Evolutionary conservation across 371 early-diverging fungal genomes (phyloP), one percentile per base, ranked within the genome.

Genomic region (Lichtheimia corymbifera): DNA sequence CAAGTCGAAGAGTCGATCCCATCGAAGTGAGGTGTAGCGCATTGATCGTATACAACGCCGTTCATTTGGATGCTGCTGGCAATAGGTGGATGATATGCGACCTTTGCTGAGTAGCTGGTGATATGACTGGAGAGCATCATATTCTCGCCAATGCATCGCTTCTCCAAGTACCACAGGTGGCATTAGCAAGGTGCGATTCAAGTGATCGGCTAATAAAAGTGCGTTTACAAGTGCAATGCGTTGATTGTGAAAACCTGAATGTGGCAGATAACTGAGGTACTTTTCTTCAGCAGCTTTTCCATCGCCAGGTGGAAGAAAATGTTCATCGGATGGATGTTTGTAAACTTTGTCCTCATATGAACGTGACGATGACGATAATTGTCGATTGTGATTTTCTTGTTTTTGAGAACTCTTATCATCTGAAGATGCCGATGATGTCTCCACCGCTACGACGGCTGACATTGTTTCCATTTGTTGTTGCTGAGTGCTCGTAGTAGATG

Each of bases 161-260:
- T 63, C 70, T 20, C 80, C 80, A 13, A 79, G 53, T 14, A 79
- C 65, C 30, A 74, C 80, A n/a, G 87, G 85, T 4, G 87, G 85
- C 9, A 87, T 60, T 25, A 87, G 67, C 5, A 87, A 62, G 0
- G 87, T 87, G 3, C 87, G 68, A 53, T 85, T 82, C 27, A 81
- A 57, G 9, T 70, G 66, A 9, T 67, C 66, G 0, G 87, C 80
- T 17, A 87, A 61, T n/a, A 77, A 58, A 20, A 87, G 63, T 2
- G 85, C 83, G 55, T 85, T 87, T 44, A 80, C 74, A 35, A 85
- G 69, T 18, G 82, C 70, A 20, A 83, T 80, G 17, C 83, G 69
- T 52, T 87, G 87, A 54, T 87, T 87, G 43, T 85, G 83, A 58
- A 85, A 79, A 4, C 87, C 87, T n/a, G 83, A 84, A 56, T 87